Percentiles rank a stretch among this genome's conserved stretches.
Conservation (phyloP, 164 flowering plant species). For the Cinnamomum micranthum region DNA sequence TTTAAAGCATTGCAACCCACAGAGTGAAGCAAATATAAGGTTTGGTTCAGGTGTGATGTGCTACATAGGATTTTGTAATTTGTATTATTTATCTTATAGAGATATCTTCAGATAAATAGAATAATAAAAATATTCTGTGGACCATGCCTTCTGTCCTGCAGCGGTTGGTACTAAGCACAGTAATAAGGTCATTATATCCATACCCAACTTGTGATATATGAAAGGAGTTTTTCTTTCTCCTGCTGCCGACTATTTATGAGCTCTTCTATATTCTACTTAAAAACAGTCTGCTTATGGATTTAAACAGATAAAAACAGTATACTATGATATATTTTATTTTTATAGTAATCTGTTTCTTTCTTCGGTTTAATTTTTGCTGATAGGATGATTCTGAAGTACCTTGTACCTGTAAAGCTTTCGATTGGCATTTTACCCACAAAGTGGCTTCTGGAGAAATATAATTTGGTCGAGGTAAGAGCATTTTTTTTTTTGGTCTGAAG, state of each 20-base stretch:
- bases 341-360: background rate
- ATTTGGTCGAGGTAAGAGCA: conserved; percentile 70
- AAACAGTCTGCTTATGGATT: background rate
- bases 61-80: conserved; percentile 16
- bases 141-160: background rate
- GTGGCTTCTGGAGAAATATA: conserved; percentile 67
- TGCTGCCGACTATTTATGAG: background rate
- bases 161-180: background rate
- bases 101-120: too few species aligned
- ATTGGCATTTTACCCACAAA: conserved; percentile 74
- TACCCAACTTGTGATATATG: background rate
- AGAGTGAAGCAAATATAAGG: conserved; percentile 87
- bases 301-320: background rate
- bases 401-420: conserved; percentile 48
- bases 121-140: background rate
- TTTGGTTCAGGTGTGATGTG: conserved; percentile 40
- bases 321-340: background rate
- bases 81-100: conserved; percentile 4
- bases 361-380: conserved; percentile 7
- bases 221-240: background rate
- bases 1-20: conserved; percentile 66
- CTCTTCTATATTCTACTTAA: background rate
- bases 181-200: background rate
- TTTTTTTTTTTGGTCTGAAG: background rate
- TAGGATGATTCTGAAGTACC: conserved; percentile 39